Percentiles rank a stretch among this genome's conserved stretches.
Conservation (phyloP, 2,329 filamentous ascomycete genomes). For the Calonectria hawksworthii region DNA sequence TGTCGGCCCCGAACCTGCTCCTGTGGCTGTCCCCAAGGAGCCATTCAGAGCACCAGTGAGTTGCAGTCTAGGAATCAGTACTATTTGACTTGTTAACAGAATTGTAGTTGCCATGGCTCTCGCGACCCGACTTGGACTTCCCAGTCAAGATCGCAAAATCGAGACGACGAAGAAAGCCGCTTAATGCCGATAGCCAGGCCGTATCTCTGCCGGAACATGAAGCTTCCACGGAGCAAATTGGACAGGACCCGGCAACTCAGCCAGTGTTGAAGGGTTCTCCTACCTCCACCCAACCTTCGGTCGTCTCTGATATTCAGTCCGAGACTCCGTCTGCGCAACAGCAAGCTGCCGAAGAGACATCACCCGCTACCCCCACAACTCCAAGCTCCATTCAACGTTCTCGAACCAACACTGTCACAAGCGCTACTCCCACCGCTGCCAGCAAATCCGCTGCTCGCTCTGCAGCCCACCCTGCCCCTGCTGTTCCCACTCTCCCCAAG, state of each 20-base stretch:
- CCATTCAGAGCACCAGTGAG: slow-evolving; percentile 66
- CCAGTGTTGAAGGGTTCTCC: slow-evolving; percentile 33
- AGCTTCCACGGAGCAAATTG: slow-evolving; percentile 43
- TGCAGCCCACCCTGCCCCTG: slow-evolving; percentile 57
- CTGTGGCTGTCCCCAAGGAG: slow-evolving; percentile 41
- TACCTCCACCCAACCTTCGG: slow-evolving; percentile 30
- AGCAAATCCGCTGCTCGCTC: slow-evolving; percentile 48
- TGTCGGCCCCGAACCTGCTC: slow-evolving; percentile 42
- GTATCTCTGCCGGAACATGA: slow-evolving; percentile 61
- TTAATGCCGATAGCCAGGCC: slow-evolving; percentile 53
- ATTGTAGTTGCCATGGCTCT: slow-evolving; percentile 70
- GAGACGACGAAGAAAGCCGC: slow-evolving; percentile 59
- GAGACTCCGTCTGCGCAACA: slow-evolving; percentile 36
- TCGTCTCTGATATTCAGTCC: slow-evolving; percentile 34
- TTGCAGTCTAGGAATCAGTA: neutral
- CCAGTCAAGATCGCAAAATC: slow-evolving; percentile 56
- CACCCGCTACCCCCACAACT: slow-evolving; percentile 53
- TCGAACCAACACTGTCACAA: slow-evolving; percentile 43
- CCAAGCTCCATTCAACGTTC: slow-evolving; percentile 46
- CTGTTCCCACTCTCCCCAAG: slow-evolving; percentile 64
- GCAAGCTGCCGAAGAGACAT: slow-evolving; percentile 49
- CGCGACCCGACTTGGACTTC: slow-evolving; percentile 65
- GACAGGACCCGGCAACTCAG: slow-evolving; percentile 35
- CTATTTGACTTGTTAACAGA: slow-evolving; percentile 13
- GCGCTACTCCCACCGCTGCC: slow-evolving; percentile 43